Conservation (phyloP, 176 grass and related monocot genomes). For the Avena eriantha region DNA sequence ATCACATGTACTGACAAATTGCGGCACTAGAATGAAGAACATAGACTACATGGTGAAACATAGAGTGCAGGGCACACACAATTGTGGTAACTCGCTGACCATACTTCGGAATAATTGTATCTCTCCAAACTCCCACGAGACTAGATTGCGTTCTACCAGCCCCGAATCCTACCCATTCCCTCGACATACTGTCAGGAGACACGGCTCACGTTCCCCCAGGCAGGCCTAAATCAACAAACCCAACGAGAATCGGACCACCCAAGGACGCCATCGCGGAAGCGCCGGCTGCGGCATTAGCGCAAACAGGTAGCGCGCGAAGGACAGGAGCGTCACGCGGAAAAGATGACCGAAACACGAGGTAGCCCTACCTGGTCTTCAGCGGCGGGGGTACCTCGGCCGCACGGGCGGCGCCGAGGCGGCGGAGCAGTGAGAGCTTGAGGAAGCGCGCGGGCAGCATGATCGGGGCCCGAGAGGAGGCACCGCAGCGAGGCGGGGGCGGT, state of each 20-base stretch:
- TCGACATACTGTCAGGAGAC: not conserved
- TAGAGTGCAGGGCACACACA: not conserved
- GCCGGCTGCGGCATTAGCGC: slow-evolving; percentile 33
- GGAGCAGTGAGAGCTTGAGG: slow-evolving; percentile 48
- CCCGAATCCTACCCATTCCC: slow-evolving; percentile 3
- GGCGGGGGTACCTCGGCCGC: slow-evolving; percentile 5
- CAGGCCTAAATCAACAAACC: not conserved
- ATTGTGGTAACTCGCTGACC: not conserved
- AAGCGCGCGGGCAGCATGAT: slow-evolving; percentile 48
- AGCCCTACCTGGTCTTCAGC: slow-evolving; percentile 29
- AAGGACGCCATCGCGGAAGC: not conserved
- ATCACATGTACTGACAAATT: not conserved
- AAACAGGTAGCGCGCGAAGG: slow-evolving; percentile 37
- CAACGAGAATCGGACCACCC: not conserved
- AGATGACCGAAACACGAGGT: not conserved
- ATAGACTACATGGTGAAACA: not conserved
- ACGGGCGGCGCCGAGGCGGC: slow-evolving; percentile 35
- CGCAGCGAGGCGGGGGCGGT: slow-evolving; percentile 4
- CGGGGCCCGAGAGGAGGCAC: not conserved
- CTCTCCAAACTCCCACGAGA: not conserved
- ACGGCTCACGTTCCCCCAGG: not conserved
- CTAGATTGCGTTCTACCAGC: not conserved
- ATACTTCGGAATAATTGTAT: not conserved
- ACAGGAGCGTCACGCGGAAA: not conserved
- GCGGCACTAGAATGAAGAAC: slow-evolving; percentile 26